phyloP scores from a whole-genome alignment of 768 basidiomycete genomes.

The Tubosaeta sp. region DNA sequence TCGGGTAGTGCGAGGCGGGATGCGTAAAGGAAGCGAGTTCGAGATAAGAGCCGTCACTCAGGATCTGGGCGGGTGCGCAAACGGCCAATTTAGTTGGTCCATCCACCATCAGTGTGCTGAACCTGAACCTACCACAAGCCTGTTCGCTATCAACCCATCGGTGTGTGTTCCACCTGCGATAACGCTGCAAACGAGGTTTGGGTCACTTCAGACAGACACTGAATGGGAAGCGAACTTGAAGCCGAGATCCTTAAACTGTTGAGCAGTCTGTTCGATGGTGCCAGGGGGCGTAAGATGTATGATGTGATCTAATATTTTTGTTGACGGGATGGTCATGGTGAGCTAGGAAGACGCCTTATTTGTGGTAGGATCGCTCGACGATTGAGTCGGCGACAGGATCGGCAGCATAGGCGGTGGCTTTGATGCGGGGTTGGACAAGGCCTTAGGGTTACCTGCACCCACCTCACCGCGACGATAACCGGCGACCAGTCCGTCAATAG shows the following conservation, averaged over 20 bases:
- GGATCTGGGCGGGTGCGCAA: conserved; percentile 18
- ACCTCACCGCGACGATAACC: no score
- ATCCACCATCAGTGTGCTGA: not conserved
- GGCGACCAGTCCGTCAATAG: no score
- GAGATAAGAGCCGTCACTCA: conserved; percentile 54
- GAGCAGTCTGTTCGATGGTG: conserved; percentile 43
- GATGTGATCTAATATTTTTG: conserved; percentile 61
- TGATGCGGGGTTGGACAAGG: no score
- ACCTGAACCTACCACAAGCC: conserved; percentile 57
- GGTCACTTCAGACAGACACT: not conserved
- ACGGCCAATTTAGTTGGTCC: not conserved
- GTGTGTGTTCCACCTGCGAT: conserved; percentile 63
- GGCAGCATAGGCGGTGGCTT: no score
- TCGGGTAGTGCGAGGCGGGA: conserved; percentile 47
- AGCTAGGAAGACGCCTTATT: no score
- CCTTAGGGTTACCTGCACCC: no score
- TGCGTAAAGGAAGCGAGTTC: conserved; percentile 68
- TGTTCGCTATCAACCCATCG: conserved; percentile 59
- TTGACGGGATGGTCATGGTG: conserved; percentile 30
- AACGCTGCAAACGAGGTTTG: conserved; percentile 40
- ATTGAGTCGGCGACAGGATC: no score
- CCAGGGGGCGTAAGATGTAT: conserved; percentile 69
- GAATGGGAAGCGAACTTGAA: conserved; percentile 59
- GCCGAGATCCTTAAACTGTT: conserved; percentile 54
- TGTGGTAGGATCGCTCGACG: no score